These are phyloP conservation scores for Baorangia bicolor DNA, from an alignment of 768 basidiomycete genomes.

Conservation along the genomic window DNA sequence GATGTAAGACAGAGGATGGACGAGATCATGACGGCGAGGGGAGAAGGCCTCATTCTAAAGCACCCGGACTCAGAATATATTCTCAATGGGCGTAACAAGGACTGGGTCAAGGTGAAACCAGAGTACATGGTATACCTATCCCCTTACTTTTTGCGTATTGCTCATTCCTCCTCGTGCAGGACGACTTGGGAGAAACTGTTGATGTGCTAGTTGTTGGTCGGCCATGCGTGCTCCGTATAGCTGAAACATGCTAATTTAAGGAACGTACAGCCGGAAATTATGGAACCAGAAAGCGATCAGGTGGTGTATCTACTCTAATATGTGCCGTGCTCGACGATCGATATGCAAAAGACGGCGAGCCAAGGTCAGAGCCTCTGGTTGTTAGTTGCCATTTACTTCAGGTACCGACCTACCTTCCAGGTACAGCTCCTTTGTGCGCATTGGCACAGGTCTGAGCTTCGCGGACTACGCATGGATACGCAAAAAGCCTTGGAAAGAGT, in stretches of 20 bases:
- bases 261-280: conserved; percentile 73
- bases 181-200: conserved; percentile 89
- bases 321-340: conserved; percentile 87
- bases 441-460: conserved; percentile 86
- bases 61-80: conserved; percentile 77
- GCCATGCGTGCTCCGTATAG: conserved; percentile 19
- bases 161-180: conserved; percentile 41
- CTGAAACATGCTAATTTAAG: not conserved
- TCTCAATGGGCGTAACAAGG: conserved; percentile 82
- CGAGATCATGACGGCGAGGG: conserved; percentile 76
- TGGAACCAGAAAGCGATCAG: conserved; percentile 81
- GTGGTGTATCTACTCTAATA: conserved; percentile 85
- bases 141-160: not conserved
- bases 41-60: conserved; percentile 94
- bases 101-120: conserved; percentile 95
- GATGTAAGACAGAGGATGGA: conserved; percentile 84
- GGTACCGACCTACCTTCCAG: conserved; percentile 37
- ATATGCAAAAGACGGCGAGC: conserved; percentile 50
- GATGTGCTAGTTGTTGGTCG: conserved; percentile 88
- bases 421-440: conserved; percentile 84
- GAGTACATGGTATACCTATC: conserved; percentile 70
- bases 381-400: not conserved
- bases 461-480: conserved; percentile 86
- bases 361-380: conserved; percentile 45
- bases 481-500: conserved; percentile 77